A percentile compares a stretch with the other conserved stretches of the same genome.
phyloP scores from a whole-genome alignment of 202 grass and related monocot species.

The Saccharum hybrid region DNA sequence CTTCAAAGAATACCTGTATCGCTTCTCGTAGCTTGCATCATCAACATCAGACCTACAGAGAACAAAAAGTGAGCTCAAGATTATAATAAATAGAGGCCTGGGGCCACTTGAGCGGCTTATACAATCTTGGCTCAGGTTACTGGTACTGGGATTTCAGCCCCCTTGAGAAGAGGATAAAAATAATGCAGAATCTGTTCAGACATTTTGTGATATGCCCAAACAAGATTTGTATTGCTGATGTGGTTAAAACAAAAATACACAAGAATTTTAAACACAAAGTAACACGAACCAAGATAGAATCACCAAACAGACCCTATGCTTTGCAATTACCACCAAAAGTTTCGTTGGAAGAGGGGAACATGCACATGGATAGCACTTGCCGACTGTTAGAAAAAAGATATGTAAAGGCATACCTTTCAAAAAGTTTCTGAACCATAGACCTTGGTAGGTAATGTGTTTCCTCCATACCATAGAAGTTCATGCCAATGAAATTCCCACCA shows the following conservation, averaged over 20 bases:
- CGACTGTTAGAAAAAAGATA: no score
- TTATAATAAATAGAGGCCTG: no score
- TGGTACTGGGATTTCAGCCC: no score
- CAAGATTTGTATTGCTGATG: background rate
- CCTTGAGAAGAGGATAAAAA: background rate
- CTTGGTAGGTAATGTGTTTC: no score
- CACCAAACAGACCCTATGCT: background rate
- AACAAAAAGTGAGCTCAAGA: no score
- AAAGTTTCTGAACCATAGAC: no score
- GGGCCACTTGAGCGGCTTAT: no score
- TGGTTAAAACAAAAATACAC: background rate
- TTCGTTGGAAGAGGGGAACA: background rate
- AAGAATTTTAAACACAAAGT: background rate
- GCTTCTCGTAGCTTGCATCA: background rate
- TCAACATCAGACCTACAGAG: background rate
- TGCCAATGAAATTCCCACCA: no score
- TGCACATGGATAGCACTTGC: no score
- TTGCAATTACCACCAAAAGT: background rate
- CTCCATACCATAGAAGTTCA: no score
- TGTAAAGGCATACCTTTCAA: no score
- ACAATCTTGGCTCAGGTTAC: no score
- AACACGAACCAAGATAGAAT: background rate
- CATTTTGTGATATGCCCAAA: background rate
- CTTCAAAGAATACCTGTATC: background rate
- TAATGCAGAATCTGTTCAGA: background rate